Percentiles rank a stretch among this genome's conserved stretches.
Conservation (phyloP, 164 flowering plant species). For the Chimonanthus praecox region DNA sequence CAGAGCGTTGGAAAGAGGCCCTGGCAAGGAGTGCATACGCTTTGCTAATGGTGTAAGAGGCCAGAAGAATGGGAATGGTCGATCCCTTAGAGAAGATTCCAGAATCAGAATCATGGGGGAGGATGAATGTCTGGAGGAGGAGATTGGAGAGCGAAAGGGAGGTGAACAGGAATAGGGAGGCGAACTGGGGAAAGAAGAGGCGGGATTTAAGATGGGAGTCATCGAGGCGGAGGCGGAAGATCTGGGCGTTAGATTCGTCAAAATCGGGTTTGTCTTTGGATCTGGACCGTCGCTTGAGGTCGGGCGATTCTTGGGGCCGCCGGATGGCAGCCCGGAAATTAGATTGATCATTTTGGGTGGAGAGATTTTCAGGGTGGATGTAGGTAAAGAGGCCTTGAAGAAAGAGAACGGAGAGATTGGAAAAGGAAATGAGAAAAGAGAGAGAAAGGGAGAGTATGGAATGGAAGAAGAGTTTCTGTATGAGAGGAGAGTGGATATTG, state of each 20-base stretch:
- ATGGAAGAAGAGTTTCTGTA: conserved; percentile 45
- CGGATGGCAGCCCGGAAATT: conserved; percentile 69
- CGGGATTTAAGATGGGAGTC: conserved; percentile 58
- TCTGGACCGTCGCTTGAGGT: conserved; percentile 35
- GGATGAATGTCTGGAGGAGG: conserved; percentile 39
- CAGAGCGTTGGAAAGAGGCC: conserved; percentile 65
- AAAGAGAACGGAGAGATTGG: conserved; percentile 50
- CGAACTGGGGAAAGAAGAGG: conserved; percentile 45
- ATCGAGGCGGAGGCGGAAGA: conserved; percentile 71
- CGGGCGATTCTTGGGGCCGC: conserved; percentile 41
- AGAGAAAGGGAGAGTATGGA: conserved; percentile 36
- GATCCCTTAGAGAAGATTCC: conserved; percentile 43
- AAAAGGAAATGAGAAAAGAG: conserved; percentile 34
- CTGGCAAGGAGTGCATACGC: conserved; percentile 28
- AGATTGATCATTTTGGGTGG: conserved; percentile 17
- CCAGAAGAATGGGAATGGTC: conserved; percentile 49
- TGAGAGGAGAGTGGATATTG: conserved; percentile 1
- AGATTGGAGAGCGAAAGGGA: conserved; percentile 38
- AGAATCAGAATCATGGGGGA: conserved; percentile 11
- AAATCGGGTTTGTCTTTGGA: conserved; percentile 66
- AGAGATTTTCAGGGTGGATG: conserved; percentile 75
- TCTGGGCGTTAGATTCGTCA: conserved; percentile 92
- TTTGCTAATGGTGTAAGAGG: conserved; percentile 31
- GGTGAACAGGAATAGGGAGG: conserved; percentile 31
- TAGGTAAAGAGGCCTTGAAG: conserved; percentile 74